phyloP scores from a whole-genome alignment of 2,329 filamentous ascomycete species.

The Phialemoniopsis sp. region DNA sequence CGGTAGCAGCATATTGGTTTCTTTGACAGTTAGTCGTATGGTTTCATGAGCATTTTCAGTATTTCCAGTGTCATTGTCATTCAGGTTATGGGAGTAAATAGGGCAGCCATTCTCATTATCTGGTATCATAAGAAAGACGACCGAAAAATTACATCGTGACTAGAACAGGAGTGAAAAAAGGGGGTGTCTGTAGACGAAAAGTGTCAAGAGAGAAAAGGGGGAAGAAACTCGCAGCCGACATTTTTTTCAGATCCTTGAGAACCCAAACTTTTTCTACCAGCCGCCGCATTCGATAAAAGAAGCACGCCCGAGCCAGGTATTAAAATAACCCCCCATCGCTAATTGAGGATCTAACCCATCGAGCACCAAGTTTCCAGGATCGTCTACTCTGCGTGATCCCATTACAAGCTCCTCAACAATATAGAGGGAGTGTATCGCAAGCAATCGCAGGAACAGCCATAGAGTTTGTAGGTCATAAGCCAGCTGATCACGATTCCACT shows the following conservation, averaged over 20 bases:
- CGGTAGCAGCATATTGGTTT: conserved; percentile 1
- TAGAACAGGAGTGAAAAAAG: conserved; percentile 32
- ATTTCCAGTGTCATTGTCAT: too few relatives aligned
- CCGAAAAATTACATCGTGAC: conserved; percentile 41
- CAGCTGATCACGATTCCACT: conserved; percentile 13
- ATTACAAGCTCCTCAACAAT: too few relatives aligned
- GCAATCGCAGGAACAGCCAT: too few relatives aligned
- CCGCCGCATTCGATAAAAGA: too few relatives aligned
- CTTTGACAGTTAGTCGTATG: too few relatives aligned
- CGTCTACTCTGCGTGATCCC: too few relatives aligned
- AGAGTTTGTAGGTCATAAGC: conserved; percentile 4
- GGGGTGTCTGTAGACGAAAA: conserved; percentile 21
- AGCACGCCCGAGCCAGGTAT: too few relatives aligned
- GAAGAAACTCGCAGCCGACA: conserved; percentile 20
- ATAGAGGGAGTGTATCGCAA: too few relatives aligned
- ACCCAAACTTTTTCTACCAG: too few relatives aligned
- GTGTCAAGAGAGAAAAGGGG: conserved; percentile 27
- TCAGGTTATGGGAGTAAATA: conserved; percentile 4
- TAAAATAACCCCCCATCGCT: neutral
- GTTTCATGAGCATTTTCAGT: too few relatives aligned
- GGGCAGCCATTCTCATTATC: conserved; percentile 32
- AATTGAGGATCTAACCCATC: neutral
- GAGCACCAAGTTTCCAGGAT: too few relatives aligned
- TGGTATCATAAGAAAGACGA: conserved; percentile 46
- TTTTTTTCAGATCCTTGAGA: neutral